phyloP scores from a whole-genome alignment of 1,139 yeast species.

The Yamadazyma mexicana region DNA sequence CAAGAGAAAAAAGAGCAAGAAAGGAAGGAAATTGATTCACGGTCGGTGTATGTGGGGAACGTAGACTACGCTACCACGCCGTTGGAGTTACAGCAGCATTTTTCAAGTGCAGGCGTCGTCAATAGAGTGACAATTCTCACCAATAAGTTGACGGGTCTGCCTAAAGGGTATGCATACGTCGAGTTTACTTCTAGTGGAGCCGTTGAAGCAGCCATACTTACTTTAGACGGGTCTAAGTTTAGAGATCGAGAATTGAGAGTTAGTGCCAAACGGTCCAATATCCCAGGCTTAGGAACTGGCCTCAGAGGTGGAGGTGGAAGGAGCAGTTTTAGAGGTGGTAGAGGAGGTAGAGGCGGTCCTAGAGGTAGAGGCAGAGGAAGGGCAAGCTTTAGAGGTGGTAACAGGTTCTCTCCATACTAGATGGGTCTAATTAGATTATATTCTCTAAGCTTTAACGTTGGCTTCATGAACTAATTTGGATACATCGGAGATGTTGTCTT shows the following conservation, averaged over 20 bases:
- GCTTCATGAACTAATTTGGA: conserved; percentile 24
- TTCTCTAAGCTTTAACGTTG: conserved; percentile 9
- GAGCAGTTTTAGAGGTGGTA: conserved; percentile 10
- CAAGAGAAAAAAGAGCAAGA: conserved; percentile 19
- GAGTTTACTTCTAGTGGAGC: conserved; percentile 68
- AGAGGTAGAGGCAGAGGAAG: conserved; percentile 11
- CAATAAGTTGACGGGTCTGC: conserved; percentile 72
- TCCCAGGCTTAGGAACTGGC: conserved; percentile 46
- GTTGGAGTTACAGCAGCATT: conserved; percentile 76
- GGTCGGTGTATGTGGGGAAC: conserved; percentile 85
- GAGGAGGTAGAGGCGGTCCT: conserved; percentile 13
- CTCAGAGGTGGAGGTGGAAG: conserved; percentile 5
- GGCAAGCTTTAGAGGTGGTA: too few relatives aligned
- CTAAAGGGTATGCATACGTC: conserved; percentile 84
- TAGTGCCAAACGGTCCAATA: conserved; percentile 73
- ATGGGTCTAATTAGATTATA: too few relatives aligned
- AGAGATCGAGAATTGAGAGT: conserved; percentile 73
- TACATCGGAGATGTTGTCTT: conserved; percentile 24
- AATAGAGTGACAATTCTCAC: conserved; percentile 80
- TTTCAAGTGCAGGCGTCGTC: conserved; percentile 72
- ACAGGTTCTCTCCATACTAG: conserved; percentile 15
- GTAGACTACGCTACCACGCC: conserved; percentile 83
- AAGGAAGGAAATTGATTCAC: conserved; percentile 57
- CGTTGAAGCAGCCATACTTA: conserved; percentile 63
- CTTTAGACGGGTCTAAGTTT: conserved; percentile 62